Conservation (phyloP, 1,139 yeast genomes). For the Kodamaea fungicola region DNA sequence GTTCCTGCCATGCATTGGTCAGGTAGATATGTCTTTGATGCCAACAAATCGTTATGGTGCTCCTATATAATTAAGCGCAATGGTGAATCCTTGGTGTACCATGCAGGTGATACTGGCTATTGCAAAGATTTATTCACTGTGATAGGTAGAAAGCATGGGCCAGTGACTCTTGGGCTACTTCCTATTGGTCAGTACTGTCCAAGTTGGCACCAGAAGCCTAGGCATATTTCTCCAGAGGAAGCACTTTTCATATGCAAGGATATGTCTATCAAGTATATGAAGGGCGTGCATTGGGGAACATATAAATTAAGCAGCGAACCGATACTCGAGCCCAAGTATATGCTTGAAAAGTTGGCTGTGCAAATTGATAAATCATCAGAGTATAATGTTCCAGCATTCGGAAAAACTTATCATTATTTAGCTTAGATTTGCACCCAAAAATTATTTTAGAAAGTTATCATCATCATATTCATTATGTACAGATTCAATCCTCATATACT, state of each 20-base stretch:
- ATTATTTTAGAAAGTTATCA: neutral
- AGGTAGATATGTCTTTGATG: conserved; percentile 73
- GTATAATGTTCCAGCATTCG: conserved; percentile 40
- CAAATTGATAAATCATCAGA: conserved; percentile 15
- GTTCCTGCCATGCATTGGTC: conserved; percentile 99
- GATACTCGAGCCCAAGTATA: conserved; percentile 71
- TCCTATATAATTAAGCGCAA: conserved; percentile 69
- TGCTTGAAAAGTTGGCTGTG: conserved; percentile 24
- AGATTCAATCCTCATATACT: neutral
- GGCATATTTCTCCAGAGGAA: conserved; percentile 84
- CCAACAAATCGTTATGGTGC: conserved; percentile 84
- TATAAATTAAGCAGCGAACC: conserved; percentile 86
- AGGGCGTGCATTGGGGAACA: conserved; percentile 97
- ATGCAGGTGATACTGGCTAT: conserved; percentile 95
- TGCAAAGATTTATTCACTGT: conserved; percentile 63
- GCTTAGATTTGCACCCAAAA: neutral
- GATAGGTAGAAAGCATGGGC: conserved; percentile 63
- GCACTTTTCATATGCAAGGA: conserved; percentile 66
- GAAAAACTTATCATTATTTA: conserved; percentile 28
- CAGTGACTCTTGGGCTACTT: conserved; percentile 63
- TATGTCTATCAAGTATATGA: conserved; percentile 56
- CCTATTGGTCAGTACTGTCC: conserved; percentile 97
- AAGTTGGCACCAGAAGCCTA: conserved; percentile 87
- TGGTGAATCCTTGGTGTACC: conserved; percentile 71
- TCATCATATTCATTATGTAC: neutral